Evolutionary conservation across 257 asterid species (phyloP).

Genomic region (Cruciata laevipes): DNA sequence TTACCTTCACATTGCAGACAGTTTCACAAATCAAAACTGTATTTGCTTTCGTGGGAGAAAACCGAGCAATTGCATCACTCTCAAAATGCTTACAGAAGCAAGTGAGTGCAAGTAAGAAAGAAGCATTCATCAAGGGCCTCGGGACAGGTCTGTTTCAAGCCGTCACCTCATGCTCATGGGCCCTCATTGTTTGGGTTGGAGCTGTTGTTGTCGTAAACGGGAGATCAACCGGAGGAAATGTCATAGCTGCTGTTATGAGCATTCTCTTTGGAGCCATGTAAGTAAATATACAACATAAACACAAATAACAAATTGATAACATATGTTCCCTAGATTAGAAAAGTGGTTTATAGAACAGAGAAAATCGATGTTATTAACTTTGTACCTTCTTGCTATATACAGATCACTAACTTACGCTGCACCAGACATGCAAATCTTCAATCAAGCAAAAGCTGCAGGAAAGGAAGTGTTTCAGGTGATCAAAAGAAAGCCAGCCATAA

Average conservation of each 20-base stretch:
- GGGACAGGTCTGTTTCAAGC: slow-evolving; percentile 79
- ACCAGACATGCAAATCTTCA: slow-evolving; percentile 80
- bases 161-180: slow-evolving; percentile 78
- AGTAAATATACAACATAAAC: background rate
- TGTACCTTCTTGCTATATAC: slow-evolving; percentile 19
- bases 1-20: slow-evolving; percentile 38
- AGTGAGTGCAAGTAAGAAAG: slow-evolving; percentile 37
- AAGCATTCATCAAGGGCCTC: slow-evolving; percentile 66
- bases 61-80: slow-evolving; percentile 45
- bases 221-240: slow-evolving; percentile 66
- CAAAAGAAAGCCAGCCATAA: slow-evolving; percentile 54
- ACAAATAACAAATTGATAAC: background rate
- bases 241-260: slow-evolving; percentile 88
- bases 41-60: slow-evolving; percentile 76
- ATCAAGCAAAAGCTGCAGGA: slow-evolving; percentile 90
- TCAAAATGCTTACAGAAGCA: slow-evolving; percentile 56
- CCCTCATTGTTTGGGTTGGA: slow-evolving; percentile 84
- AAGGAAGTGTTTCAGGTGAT: slow-evolving; percentile 64
- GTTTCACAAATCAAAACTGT: slow-evolving; percentile 82
- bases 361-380: too few species aligned
- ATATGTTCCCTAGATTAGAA: background rate
- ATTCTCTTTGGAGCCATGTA: slow-evolving; percentile 90
- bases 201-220: slow-evolving; percentile 57
- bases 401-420: slow-evolving; percentile 85
- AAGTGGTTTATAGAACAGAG: background rate